A percentile compares a stretch with the other conserved stretches of the same genome.
Evolutionary conservation across 129 eudicot genomes (phyloP).

Genomic region (Centrapalus pauciflorus): DNA sequence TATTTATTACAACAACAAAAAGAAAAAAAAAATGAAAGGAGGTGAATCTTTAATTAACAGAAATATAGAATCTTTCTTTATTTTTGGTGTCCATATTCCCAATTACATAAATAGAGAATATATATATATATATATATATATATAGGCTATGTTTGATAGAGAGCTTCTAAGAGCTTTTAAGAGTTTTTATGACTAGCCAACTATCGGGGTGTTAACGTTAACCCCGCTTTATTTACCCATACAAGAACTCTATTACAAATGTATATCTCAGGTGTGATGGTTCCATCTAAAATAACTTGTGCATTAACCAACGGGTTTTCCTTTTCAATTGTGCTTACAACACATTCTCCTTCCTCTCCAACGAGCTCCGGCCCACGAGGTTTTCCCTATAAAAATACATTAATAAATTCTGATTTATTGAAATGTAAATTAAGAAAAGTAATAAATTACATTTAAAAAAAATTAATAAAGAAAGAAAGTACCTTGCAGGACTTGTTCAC

Average conservation of each 20-base stretch:
- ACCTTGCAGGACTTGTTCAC: too few relatives aligned
- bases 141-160: too few relatives aligned
- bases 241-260: slow-evolving; percentile 29
- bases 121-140: too few relatives aligned
- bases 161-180: too few relatives aligned
- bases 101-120: too few relatives aligned
- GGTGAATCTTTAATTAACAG: too few relatives aligned
- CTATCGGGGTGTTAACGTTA: slow-evolving; percentile 1
- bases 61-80: too few relatives aligned
- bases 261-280: neutral
- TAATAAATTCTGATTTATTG: neutral
- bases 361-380: slow-evolving; percentile 39
- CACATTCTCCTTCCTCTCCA: slow-evolving; percentile 21
- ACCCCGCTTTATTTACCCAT: slow-evolving; percentile 14
- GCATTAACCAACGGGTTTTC: slow-evolving; percentile 28
- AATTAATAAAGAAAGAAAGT: too few relatives aligned
- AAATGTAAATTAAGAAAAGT: neutral
- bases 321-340: slow-evolving; percentile 11
- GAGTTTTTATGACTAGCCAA: slow-evolving; percentile 7
- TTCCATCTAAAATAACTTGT: slow-evolving; percentile 4
- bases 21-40: too few relatives aligned
- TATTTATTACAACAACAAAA: too few relatives aligned
- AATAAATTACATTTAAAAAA: too few relatives aligned
- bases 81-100: too few relatives aligned
- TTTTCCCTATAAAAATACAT: slow-evolving; percentile 17